Conservation (phyloP, 2,329 filamentous ascomycete species). For the Aureobasidium sp. region DNA sequence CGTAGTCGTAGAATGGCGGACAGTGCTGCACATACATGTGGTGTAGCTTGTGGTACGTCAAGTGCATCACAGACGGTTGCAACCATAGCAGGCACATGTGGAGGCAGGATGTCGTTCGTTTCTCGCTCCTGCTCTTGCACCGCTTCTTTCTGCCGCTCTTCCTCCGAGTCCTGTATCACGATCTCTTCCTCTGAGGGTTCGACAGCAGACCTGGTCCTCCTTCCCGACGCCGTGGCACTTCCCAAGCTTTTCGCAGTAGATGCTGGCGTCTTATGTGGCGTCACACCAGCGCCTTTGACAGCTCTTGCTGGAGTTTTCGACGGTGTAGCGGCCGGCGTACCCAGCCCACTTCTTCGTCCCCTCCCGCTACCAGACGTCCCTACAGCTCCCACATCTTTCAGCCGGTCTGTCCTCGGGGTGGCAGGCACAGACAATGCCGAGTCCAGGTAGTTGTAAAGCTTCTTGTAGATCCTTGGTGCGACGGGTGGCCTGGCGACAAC, state of each 20-base stretch:
- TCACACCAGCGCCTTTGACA: constrained; percentile 1
- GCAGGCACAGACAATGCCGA: constrained; percentile 49
- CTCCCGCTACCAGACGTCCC: constrained; percentile 2
- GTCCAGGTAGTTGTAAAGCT: constrained; percentile 74
- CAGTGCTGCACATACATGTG: constrained; percentile 22
- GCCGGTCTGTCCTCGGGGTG: constrained; percentile 32
- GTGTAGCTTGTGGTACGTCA: constrained; percentile 18
- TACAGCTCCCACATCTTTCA: neutral
- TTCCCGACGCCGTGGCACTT: neutral
- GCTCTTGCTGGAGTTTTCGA: constrained; percentile 8
- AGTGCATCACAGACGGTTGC: constrained; percentile 44
- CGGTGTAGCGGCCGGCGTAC: constrained; percentile 2
- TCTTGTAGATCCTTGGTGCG: constrained; percentile 73
- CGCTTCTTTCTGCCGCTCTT: neutral
- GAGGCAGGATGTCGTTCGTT: neutral
- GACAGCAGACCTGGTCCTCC: neutral
- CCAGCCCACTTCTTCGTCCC: neutral
- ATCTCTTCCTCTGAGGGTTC: neutral
- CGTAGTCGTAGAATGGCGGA: constrained; percentile 18
- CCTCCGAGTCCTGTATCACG: neutral
- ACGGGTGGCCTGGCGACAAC: constrained; percentile 71
- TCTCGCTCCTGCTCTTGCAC: constrained; percentile 4
- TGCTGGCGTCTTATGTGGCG: neutral
- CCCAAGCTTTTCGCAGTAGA: neutral
- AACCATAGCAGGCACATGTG: constrained; percentile 32